Base-by-base conservation (phyloP, 148 eudicot genomes). In the Fagopyrum tataricum region DNA sequence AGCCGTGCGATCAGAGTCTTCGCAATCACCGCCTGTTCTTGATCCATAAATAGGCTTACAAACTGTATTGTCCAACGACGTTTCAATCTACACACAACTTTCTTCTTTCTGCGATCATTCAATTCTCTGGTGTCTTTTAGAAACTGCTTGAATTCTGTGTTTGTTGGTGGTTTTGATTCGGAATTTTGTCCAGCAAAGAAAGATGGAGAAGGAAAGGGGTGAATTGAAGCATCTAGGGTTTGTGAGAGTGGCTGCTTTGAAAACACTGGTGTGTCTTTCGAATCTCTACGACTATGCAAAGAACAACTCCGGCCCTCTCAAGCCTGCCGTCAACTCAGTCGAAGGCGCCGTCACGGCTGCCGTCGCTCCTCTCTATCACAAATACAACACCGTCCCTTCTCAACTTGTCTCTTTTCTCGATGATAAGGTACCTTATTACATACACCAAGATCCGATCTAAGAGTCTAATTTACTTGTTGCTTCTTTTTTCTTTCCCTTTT, bases 181-280 rank as follows among this genome's bases (percentile, higher is more conserved):
- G 37, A 31, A 31, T 31, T 31, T 31, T 1, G 2, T 31, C 37
- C 2, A 70, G 14, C 0, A 75, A 71, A 51, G 17, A 3, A 66
- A 75, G 80, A 71, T 85, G 75, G 82, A 80, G 77, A 82, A 58
- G 46, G 84, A 78, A 61, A 70, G 70, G n/a, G 44, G 78, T 70
- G 79, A 82, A 46, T 37, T 87, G 76, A 87, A 87, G 78, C 81
- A 78, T 41, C 72, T 84, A 18, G 88, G 83, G 66, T 84, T 84
- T 74, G 83, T 78, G 21, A 81, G 81, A 71, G 59, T 37, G 23
- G 76, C 80, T n/a, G 82, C 82, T 42, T 72, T 84, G n/a, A 78
- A 75, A 48, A 44, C 84, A 43, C 21, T 84, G 52, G 56, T 80
- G 14, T 81, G 75, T n/a, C 14, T 79, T 4, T 76, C 79, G 70